These are phyloP conservation scores for Decorospora gaudefroyi DNA, from an alignment of 2,329 filamentous ascomycete species.

Conservation along the genomic window DNA sequence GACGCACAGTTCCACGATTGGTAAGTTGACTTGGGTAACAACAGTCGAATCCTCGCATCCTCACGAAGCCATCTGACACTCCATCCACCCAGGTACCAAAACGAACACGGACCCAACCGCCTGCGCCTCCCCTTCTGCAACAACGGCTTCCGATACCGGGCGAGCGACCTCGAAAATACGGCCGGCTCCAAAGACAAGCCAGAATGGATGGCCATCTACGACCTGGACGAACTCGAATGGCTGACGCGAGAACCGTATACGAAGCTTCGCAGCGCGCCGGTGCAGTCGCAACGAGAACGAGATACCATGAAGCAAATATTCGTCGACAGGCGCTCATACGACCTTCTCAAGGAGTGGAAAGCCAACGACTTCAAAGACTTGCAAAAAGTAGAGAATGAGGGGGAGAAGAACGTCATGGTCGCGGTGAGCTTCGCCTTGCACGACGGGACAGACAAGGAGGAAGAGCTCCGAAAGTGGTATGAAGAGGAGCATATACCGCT, in stretches of 20 bases:
- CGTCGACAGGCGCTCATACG: conserved; percentile 72
- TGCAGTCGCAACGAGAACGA: conserved; percentile 63
- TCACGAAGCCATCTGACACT: conserved; percentile 42
- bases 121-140: conserved; percentile 73
- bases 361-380: conserved; percentile 62
- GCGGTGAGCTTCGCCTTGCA: conserved; percentile 64
- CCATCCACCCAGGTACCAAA: conserved; percentile 66
- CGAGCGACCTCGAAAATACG: conserved; percentile 59
- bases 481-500: conserved; percentile 73
- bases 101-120: conserved; percentile 83
- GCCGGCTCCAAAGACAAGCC: conserved; percentile 55
- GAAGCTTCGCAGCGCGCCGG: conserved; percentile 61
- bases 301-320: conserved; percentile 67
- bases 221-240: conserved; percentile 73
- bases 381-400: conserved; percentile 63
- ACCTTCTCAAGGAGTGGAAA: conserved; percentile 62
- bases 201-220: conserved; percentile 79
- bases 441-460: conserved; percentile 56
- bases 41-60: conserved; percentile 27
- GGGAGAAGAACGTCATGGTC: conserved; percentile 61
- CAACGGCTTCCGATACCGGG: conserved; percentile 79
- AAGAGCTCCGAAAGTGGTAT: conserved; percentile 70
- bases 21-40: conserved; percentile 39
- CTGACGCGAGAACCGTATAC: conserved; percentile 73
- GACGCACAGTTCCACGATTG: conserved; percentile 75